phyloP scores from a whole-genome alignment of 768 basidiomycete species.

The button mushroom (Agaricus bisporus) region DNA sequence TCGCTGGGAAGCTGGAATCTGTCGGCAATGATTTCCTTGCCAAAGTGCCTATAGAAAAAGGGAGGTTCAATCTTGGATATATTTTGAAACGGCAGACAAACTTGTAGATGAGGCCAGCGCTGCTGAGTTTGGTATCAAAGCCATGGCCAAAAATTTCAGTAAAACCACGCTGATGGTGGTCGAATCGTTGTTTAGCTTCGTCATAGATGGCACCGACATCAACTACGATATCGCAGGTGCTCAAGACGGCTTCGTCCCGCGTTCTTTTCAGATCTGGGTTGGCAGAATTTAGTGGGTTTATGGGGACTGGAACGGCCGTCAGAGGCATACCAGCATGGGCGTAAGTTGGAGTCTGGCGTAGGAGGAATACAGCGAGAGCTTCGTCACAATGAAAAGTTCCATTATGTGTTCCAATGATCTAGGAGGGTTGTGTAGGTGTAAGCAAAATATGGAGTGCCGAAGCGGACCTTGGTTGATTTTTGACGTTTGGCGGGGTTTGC shows the following conservation, averaged over 20 bases:
- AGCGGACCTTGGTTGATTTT: slow-evolving; percentile 29
- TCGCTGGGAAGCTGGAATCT: slow-evolving; percentile 41
- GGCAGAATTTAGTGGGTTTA: not conserved
- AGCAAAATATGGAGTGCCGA: not conserved
- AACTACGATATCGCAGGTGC: slow-evolving; percentile 88
- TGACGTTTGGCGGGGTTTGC: slow-evolving; percentile 23
- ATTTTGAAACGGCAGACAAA: slow-evolving; percentile 25
- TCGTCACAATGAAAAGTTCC: slow-evolving; percentile 98
- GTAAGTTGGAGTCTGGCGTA: slow-evolving; percentile 73
- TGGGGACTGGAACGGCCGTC: not conserved
- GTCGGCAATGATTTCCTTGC: slow-evolving; percentile 75
- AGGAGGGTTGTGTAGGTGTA: slow-evolving; percentile 2
- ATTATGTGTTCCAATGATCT: slow-evolving; percentile 91
- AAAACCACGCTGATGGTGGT: slow-evolving; percentile 97
- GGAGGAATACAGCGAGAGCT: slow-evolving; percentile 86
- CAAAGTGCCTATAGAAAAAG: slow-evolving; percentile 64
- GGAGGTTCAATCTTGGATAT: not conserved
- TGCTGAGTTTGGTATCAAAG: slow-evolving; percentile 83
- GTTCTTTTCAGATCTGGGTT: slow-evolving; percentile 58
- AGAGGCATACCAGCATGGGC: slow-evolving; percentile 57
- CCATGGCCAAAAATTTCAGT: slow-evolving; percentile 84
- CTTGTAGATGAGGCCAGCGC: slow-evolving; percentile 96
- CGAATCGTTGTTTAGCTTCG: slow-evolving; percentile 69
- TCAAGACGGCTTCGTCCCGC: slow-evolving; percentile 65
- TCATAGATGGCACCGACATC: slow-evolving; percentile 96